Base-by-base conservation (phyloP, 1,284 basidiomycete genomes). In the Anthracocystis setariae region DNA sequence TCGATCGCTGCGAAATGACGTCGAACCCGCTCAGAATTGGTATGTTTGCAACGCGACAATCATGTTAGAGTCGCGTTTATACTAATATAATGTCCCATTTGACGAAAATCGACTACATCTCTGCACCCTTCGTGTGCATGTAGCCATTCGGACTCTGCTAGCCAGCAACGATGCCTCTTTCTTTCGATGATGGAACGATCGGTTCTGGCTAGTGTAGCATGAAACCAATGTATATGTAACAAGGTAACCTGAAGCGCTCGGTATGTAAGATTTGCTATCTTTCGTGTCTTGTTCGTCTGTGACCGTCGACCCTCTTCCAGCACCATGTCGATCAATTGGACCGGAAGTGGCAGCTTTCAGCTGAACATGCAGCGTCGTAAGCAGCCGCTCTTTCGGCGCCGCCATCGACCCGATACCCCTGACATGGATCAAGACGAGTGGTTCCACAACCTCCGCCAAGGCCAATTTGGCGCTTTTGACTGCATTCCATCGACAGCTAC, bases 281-380 rank as follows among this genome's bases (percentile, higher is more conserved):
- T 5, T 29, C 12, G 7, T 29, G 12, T 29, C 29, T 29, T 29
- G 29, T 12, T 12, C 29, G 29, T 29, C 5, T 29, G 7, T 29
- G 12, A 29, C 29, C n/a, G n/a, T n/a, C n/a, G n/a, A n/a, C n/a
- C n/a, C n/a, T n/a, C 12, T n/a, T 35, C 20, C 12, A 2, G 17
- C 7, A 33, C 1, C 45, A 73, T 68, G 70, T 63, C 70, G 27
- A 44, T 73, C 52, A 73, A 68, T 33, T 73, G 70, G 70, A 73
- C 60, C 8, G 70, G 70, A 37, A 68, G 69, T 20, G 69, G 69
- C 20, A 63, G 59, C 52, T 57, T 52, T n/a, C 39, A 48, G 13
- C 29, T 67, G 1, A 35, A 51, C 17, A 56, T 45, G 15, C 47
- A 52, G 12, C 35, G 59, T 37, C 43, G 55, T 12, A 66, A 33